Base-by-base conservation (phyloP, 495 filamentous ascomycete genomes). In the Trichoderma parareesei region DNA sequence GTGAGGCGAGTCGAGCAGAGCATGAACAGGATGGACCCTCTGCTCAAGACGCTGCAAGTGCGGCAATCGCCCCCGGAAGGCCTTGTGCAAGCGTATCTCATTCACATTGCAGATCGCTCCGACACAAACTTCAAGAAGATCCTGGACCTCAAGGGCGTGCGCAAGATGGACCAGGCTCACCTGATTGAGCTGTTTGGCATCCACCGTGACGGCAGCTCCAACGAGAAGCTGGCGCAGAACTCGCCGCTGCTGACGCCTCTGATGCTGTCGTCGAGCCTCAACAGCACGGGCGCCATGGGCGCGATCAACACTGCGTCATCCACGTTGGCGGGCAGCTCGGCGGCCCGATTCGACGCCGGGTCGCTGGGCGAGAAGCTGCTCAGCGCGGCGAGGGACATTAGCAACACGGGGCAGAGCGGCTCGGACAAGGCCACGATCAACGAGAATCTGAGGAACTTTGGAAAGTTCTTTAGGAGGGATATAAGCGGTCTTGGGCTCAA, bases 61-160 rank as follows among this genome's bases (percentile, higher is more conserved):
- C 91, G 91, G 16, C 87, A 92, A 33, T 89, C 87, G 11, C 95
- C 94, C 1, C 86, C 92, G 2, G 94, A 98, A 78, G 94, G 90
- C 5, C 87, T 98, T 38, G 92, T 98, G 3, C 94, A 97, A 77
- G 95, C 93, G 59, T 98, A 98, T 75, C 86, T 98, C 41, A 91
- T 95, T 72, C 90, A 96, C 76, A 92, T 98, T 68, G 90, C 87
- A 69, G 92, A 96, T 78, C 84, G 85, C 60, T 92, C 88, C 74
- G 90, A 97, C 73, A 84, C 88, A 66, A 98, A 98, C 79, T 98
- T 98, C 85, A 86, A 89, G 67, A 97, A 96, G 76, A 90, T 98
- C 65, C 88, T 98, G 44, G 94, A 98, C 60, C 82, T 97, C 67
- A 96, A 97, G 71, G 91, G 90, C 65, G 88, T 97, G 66, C 84